phyloP scores from a whole-genome alignment of 371 early-diverging fungal species.

The Coemansia sp. region DNA sequence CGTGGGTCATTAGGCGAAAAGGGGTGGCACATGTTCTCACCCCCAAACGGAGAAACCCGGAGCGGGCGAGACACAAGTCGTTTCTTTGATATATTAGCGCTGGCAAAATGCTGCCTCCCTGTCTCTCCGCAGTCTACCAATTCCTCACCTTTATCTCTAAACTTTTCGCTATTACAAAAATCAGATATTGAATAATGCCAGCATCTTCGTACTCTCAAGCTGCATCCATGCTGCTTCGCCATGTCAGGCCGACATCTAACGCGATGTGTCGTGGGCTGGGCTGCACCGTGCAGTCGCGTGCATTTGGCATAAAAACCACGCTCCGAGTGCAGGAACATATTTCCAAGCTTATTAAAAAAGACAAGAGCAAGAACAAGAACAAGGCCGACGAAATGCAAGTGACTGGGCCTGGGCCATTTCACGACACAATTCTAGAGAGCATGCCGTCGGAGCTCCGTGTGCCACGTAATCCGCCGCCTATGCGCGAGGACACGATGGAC shows the following conservation, averaged over 20 bases:
- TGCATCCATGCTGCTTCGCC: constrained; percentile 4
- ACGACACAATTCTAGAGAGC: constrained; percentile 18
- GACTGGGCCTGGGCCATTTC: constrained; percentile 20
- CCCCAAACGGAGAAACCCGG: background rate
- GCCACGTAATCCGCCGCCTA: constrained; percentile 59
- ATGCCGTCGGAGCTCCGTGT: constrained; percentile 45
- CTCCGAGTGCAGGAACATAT: constrained; percentile 41
- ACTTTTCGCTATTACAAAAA: background rate
- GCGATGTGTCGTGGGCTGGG: background rate
- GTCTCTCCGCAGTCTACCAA: background rate
- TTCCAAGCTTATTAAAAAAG: constrained; percentile 18
- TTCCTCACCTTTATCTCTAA: background rate
- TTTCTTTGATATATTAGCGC: background rate
- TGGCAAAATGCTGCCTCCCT: background rate
- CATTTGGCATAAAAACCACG: constrained; percentile 47
- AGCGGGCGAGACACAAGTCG: background rate
- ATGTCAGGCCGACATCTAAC: background rate
- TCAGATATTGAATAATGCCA: background rate
- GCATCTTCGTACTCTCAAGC: background rate
- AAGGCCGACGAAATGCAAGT: constrained; percentile 12
- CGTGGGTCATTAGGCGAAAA: background rate
- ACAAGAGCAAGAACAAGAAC: background rate
- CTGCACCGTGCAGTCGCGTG: constrained; percentile 21
- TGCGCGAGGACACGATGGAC: constrained; percentile 66
- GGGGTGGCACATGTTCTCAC: background rate